Base-by-base conservation (phyloP, 345 rosid species). In the Camelina hispida region DNA sequence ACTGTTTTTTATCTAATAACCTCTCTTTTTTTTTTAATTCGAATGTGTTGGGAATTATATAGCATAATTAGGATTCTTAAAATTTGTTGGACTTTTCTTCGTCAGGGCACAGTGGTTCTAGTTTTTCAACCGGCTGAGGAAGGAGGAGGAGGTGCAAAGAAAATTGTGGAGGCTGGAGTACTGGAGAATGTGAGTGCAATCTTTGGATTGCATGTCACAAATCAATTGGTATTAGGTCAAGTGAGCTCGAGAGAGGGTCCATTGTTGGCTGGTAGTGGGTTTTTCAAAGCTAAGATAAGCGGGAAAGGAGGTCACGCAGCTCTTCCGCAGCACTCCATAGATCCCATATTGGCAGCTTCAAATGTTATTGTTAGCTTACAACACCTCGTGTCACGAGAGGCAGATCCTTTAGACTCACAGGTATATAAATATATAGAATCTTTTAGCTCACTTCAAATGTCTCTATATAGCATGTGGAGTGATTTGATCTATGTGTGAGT, bases 61-160 rank as follows among this genome's bases (percentile, higher is more conserved):
- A 15, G 15, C 56, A 5, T 28, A 28, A 28, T 72, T 12, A 65
- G 35, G 10, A 9, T 42, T 78, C 12, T 51, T 17, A 5, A 51
- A 7, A 43, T 74, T 69, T 15, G 11, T 79, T 52, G 5, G 55
- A 14, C 0, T 16, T 47, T 74, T 7, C 48, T 66, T 55, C 42
- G 62, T 59, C 79, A 92, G 99, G 97, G 99, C 28, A 95, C 97
- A 5, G 83, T 90, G 42, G 82, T 85, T 69, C 87, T 90, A 35
- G 81, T 95, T 35, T 95, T 95, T 54, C 99, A 95, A 81, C 99
- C 97, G 37, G 97, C 91, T 28, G 97, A 95, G 82, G 99, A 95
- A 87, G 97, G 93, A 57, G 85, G 87, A n/a, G 96, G 88, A 16
- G 97, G 97, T 42, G 97, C 97, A 14, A 88, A 86, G 83, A 74